These are phyloP conservation scores for Xylariaceae sp. DNA, from an alignment of 2,329 filamentous ascomycete species.

Conservation along the genomic window DNA sequence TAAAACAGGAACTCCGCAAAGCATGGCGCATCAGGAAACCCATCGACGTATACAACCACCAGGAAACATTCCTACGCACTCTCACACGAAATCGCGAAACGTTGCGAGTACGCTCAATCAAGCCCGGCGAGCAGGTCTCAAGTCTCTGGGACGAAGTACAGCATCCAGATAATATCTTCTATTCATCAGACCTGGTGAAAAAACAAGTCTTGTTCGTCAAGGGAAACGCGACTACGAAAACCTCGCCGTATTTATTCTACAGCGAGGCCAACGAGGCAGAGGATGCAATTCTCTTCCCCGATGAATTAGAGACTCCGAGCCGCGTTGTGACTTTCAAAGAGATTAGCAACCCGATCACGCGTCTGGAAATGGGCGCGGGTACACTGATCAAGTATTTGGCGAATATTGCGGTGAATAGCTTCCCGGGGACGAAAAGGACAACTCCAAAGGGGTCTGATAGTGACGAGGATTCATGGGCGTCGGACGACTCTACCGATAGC, in stretches of 20 bases:
- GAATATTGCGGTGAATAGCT: slow-evolving; percentile 3
- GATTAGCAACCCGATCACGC: slow-evolving; percentile 26
- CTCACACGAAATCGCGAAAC: slow-evolving; percentile 27
- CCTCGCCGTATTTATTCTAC: slow-evolving; percentile 21
- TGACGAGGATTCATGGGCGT: slow-evolving; percentile 2
- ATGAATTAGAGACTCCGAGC: slow-evolving; percentile 19
- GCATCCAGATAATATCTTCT: slow-evolving; percentile 18
- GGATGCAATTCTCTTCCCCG: slow-evolving; percentile 25
- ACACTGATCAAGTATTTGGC: slow-evolving; percentile 18
- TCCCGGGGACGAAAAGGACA: background rate
- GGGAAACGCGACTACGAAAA: background rate
- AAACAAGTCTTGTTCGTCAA: background rate
- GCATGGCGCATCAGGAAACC: slow-evolving; percentile 25
- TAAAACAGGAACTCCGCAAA: slow-evolving; percentile 25
- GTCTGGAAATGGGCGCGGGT: slow-evolving; percentile 19
- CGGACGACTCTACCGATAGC: slow-evolving; percentile 1
- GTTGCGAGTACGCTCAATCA: slow-evolving; percentile 26
- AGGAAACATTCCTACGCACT: slow-evolving; percentile 23
- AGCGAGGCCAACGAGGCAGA: slow-evolving; percentile 29
- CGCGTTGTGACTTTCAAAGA: slow-evolving; percentile 26
- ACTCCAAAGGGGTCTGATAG: background rate
- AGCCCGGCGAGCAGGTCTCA: slow-evolving; percentile 21
- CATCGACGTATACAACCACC: slow-evolving; percentile 24
- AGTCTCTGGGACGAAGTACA: slow-evolving; percentile 27
- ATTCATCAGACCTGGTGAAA: slow-evolving; percentile 14